Evolutionary conservation across 441 rosid genomes (phyloP).

Genomic region (Corymbia calophylla): DNA sequence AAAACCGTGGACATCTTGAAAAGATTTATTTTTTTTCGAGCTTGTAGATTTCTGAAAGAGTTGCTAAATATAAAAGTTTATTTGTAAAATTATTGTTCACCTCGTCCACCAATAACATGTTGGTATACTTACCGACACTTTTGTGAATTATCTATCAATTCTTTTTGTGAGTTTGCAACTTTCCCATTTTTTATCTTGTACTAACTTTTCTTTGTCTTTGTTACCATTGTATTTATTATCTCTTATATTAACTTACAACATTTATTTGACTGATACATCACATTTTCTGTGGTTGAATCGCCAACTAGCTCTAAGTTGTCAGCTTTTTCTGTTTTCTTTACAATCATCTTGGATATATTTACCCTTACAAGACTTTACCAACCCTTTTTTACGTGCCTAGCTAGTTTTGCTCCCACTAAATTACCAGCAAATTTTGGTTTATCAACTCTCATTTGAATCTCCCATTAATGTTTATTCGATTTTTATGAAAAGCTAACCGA

Average conservation of each 20-base stretch:
- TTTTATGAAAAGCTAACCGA: neutral
- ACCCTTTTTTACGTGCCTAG: neutral
- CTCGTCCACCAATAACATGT: neutral
- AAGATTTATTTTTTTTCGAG: neutral
- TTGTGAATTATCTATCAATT: neutral
- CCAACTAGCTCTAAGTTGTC: neutral
- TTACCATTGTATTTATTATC: neutral
- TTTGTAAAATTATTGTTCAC: neutral
- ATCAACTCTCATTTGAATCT: neutral
- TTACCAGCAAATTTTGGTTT: neutral
- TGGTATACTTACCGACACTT: neutral
- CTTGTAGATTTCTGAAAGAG: neutral
- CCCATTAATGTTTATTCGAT: neutral
- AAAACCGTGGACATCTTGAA: neutral
- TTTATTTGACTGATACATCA: neutral
- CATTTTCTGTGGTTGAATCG: neutral
- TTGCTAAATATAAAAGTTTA: neutral
- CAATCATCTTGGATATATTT: neutral
- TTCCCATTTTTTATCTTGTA: neutral
- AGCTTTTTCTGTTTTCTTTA: neutral
- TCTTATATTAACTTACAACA: neutral
- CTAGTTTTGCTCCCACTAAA: neutral
- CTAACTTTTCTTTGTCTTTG: neutral
- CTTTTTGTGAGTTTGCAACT: neutral
- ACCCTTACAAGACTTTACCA: neutral